phyloP scores from a whole-genome alignment of 352 stramenopile genomes.

The Globisporangium camurandrum region DNA sequence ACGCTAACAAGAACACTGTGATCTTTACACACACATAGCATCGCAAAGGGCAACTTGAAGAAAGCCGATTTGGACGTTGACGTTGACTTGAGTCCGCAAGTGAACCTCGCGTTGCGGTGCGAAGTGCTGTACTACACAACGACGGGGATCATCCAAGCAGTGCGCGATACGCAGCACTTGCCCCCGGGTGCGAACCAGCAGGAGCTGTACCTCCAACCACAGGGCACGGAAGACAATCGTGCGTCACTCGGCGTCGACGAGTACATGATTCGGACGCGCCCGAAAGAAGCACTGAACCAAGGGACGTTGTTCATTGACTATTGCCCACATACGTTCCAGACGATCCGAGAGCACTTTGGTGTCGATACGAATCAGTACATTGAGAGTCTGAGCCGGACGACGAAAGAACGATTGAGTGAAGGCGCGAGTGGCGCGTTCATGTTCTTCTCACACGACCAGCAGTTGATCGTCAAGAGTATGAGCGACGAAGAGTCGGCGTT shows the following conservation, averaged over 20 bases:
- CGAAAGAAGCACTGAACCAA: slow-evolving; percentile 64
- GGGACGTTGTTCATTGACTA: slow-evolving; percentile 85
- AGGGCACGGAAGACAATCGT: slow-evolving; percentile 70
- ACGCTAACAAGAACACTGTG: too few relatives aligned
- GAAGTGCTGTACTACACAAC: slow-evolving; percentile 87
- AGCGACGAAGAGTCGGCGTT: slow-evolving; percentile 81
- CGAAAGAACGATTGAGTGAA: slow-evolving; percentile 82
- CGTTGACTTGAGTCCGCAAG: slow-evolving; percentile 78
- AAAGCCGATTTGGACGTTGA: slow-evolving; percentile 78
- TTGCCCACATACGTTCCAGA: slow-evolving; percentile 80
- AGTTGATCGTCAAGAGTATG: slow-evolving; percentile 89
- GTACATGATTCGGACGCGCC: slow-evolving; percentile 76
- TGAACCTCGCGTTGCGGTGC: slow-evolving; percentile 78
- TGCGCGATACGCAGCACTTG: slow-evolving; percentile 62
- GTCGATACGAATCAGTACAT: slow-evolving; percentile 82
- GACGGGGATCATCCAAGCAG: slow-evolving; percentile 82
- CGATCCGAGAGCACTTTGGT: slow-evolving; percentile 79
- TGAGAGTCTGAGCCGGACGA: slow-evolving; percentile 73
- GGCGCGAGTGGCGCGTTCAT: slow-evolving; percentile 83
- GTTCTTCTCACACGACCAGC: slow-evolving; percentile 86
- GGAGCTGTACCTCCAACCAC: slow-evolving; percentile 72
- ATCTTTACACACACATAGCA: background rate
- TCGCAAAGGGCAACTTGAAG: slow-evolving; percentile 13
- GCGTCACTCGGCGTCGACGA: slow-evolving; percentile 73
- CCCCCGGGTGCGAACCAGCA: slow-evolving; percentile 62